Conservation (phyloP, 805 yeast species). For the Ogataea paradorogensis region DNA sequence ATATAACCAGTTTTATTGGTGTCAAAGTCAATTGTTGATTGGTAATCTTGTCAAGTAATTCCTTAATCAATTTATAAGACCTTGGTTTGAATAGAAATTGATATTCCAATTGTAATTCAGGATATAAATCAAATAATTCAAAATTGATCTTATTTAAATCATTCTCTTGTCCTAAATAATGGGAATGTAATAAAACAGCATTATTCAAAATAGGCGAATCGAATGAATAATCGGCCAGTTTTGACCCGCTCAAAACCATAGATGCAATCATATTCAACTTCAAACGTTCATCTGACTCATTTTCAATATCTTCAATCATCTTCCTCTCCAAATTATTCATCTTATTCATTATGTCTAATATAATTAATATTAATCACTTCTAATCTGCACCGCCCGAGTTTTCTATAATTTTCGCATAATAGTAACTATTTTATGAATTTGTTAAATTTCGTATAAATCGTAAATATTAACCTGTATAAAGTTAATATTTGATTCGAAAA, state of each 20-base stretch:
- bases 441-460: conserved; percentile 3
- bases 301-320: background rate
- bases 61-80: background rate
- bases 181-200: conserved; percentile 1
- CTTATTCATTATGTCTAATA: background rate
- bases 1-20: background rate
- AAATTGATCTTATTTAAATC: background rate
- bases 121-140: background rate
- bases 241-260: background rate
- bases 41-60: background rate
- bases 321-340: background rate
- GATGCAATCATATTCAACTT: background rate
- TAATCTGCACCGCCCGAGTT: conserved; percentile 4
- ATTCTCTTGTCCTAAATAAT: background rate
- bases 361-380: too few relatives aligned
- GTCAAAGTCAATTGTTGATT: background rate
- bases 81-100: background rate
- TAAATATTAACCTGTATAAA: too few relatives aligned
- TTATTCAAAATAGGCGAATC: background rate
- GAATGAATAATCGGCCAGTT: background rate
- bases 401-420: background rate
- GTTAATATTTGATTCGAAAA: too few relatives aligned
- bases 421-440: too few relatives aligned
- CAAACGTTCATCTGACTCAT: background rate
- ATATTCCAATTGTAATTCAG: conserved; percentile 2